Evolutionary conservation across 2,329 filamentous ascomycete species (phyloP).

Genomic region (Colletotrichum gloeosporioides): DNA sequence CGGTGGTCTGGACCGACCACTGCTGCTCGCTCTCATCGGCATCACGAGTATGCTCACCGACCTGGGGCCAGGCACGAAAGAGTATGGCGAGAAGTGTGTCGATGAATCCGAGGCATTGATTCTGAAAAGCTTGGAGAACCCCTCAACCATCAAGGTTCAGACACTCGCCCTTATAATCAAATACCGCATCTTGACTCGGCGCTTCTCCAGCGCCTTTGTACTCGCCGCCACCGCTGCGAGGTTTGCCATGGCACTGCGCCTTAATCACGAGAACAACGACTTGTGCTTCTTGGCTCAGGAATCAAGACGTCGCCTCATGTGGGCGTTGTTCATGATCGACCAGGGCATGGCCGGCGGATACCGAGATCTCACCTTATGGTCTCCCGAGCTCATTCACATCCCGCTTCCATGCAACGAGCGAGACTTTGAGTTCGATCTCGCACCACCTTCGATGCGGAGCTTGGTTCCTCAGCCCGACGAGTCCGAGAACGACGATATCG

Average conservation of each 20-base stretch:
- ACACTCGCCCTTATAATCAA: slow-evolving; percentile 50
- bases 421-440: slow-evolving; percentile 57
- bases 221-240: slow-evolving; percentile 50
- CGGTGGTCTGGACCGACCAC: slow-evolving; percentile 58
- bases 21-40: slow-evolving; percentile 60
- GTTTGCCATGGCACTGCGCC: slow-evolving; percentile 52
- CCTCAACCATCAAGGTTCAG: slow-evolving; percentile 59
- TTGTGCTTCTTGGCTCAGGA: slow-evolving; percentile 50
- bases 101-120: slow-evolving; percentile 60
- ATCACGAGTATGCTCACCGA: slow-evolving; percentile 62
- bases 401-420: slow-evolving; percentile 54
- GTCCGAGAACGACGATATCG: slow-evolving; percentile 57
- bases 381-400: slow-evolving; percentile 47
- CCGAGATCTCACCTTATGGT: slow-evolving; percentile 51
- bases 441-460: slow-evolving; percentile 55
- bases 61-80: slow-evolving; percentile 55
- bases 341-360: slow-evolving; percentile 52
- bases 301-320: slow-evolving; percentile 51
- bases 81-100: slow-evolving; percentile 59
- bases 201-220: slow-evolving; percentile 54
- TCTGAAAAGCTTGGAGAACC: slow-evolving; percentile 57
- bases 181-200: slow-evolving; percentile 49
- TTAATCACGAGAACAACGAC: slow-evolving; percentile 53
- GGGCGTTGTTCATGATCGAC: slow-evolving; percentile 54
- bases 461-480: slow-evolving; percentile 51